A percentile compares a stretch with the other conserved stretches of the same genome.
phyloP scores from a whole-genome alignment of 1,284 basidiomycete species.

The Ceratobasidium sp. region DNA sequence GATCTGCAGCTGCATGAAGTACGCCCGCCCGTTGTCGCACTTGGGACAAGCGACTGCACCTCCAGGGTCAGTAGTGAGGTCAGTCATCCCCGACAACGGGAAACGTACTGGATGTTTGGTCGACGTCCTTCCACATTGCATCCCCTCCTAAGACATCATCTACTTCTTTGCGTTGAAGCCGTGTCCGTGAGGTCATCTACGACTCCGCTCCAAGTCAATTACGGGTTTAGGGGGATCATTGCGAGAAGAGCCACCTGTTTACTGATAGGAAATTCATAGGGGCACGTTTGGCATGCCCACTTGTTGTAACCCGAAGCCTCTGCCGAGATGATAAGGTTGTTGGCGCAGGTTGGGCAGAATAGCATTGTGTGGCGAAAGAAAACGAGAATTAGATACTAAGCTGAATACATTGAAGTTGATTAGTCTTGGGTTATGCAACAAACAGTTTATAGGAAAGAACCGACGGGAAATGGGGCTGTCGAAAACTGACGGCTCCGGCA shows the following conservation, averaged over 20 bases:
- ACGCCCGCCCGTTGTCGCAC: slow-evolving; percentile 89
- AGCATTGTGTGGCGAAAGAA: slow-evolving; percentile 65
- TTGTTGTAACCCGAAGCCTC: slow-evolving; percentile 78
- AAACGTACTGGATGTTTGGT: slow-evolving; percentile 79
- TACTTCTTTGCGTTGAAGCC: slow-evolving; percentile 84
- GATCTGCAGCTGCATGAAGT: slow-evolving; percentile 97
- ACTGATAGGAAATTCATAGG: slow-evolving; percentile 92
- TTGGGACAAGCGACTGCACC: slow-evolving; percentile 82
- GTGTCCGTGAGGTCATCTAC: slow-evolving; percentile 89
- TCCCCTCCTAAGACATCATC: slow-evolving; percentile 95
- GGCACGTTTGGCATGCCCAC: slow-evolving; percentile 94
- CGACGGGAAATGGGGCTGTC: too few species aligned
- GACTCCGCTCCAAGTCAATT: slow-evolving; percentile 1
- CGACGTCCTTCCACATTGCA: slow-evolving; percentile 95
- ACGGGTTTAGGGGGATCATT: not conserved
- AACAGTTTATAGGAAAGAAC: too few species aligned
- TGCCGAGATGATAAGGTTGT: slow-evolving; percentile 84
- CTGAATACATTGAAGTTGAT: too few species aligned
- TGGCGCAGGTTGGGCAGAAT: slow-evolving; percentile 96
- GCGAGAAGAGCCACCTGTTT: slow-evolving; percentile 67
- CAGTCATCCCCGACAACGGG: slow-evolving; percentile 16
- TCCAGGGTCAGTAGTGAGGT: not conserved
- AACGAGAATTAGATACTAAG: too few species aligned
- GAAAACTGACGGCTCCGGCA: too few species aligned
- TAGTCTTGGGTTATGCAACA: too few species aligned